These are phyloP conservation scores for Corylus avellana DNA, from an alignment of 306 rosid genomes.

Conservation along the genomic window DNA sequence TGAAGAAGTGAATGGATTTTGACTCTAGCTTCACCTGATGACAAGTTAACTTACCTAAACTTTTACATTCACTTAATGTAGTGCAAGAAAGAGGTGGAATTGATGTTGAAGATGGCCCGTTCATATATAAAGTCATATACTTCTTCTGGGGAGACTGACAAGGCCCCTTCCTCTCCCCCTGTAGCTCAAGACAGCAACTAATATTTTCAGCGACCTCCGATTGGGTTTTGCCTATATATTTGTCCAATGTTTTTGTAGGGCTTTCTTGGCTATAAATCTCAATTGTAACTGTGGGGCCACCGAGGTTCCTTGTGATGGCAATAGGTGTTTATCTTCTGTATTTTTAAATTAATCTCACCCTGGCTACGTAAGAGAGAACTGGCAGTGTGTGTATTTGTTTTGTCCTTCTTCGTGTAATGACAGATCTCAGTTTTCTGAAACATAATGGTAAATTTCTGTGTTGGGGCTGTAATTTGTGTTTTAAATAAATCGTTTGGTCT, in stretches of 20 bases:
- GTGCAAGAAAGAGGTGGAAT: conserved; percentile 92
- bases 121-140: conserved; percentile 44
- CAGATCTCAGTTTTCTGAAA: background rate
- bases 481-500: background rate
- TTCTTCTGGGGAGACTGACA: conserved; percentile 35
- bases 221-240: conserved; percentile 27
- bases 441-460: background rate
- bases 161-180: conserved; percentile 32
- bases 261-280: conserved; percentile 22
- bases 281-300: conserved; percentile 16
- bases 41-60: conserved; percentile 16
- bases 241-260: conserved; percentile 4
- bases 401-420: background rate
- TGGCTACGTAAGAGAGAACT: conserved; percentile 27
- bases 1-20: background rate
- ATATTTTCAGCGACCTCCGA: conserved; percentile 24
- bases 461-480: background rate
- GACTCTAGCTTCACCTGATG: background rate
- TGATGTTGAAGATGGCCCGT: conserved; percentile 75
- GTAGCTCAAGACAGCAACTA: conserved; percentile 36
- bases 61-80: conserved; percentile 36
- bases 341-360: conserved; percentile 27
- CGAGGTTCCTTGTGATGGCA: conserved; percentile 22
- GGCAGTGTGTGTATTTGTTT: conserved; percentile 23
- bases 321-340: conserved; percentile 30